phyloP scores from a whole-genome alignment of 768 basidiomycete genomes.

The Hygrocybe punicea region DNA sequence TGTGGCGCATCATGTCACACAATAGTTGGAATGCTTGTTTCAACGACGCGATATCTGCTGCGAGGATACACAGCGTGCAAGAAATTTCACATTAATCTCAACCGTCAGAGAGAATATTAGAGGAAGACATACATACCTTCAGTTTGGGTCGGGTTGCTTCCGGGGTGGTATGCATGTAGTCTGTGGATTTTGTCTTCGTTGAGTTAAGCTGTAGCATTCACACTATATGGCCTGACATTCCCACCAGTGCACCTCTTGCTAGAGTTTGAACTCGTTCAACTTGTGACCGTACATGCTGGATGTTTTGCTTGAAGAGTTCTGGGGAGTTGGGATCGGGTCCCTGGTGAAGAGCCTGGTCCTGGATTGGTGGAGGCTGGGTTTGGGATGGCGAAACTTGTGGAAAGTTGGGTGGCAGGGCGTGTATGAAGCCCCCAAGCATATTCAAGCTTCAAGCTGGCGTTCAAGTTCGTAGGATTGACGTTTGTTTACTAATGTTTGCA shows the following conservation, averaged over 20 bases:
- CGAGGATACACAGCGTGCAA: background rate
- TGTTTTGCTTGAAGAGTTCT: slow-evolving; percentile 58
- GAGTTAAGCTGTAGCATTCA: background rate
- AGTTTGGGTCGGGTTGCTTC: slow-evolving; percentile 52
- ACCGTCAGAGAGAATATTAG: background rate
- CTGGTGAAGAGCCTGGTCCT: slow-evolving; percentile 20
- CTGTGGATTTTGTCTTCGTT: slow-evolving; percentile 28
- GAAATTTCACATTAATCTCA: background rate
- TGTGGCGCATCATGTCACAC: slow-evolving; percentile 48
- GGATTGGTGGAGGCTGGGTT: background rate
- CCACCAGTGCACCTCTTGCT: slow-evolving; percentile 46
- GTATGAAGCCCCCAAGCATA: too few relatives aligned
- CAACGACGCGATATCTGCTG: slow-evolving; percentile 48
- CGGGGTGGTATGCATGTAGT: slow-evolving; percentile 59
- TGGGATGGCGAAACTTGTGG: background rate
- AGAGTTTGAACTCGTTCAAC: slow-evolving; percentile 47
- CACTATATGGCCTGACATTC: slow-evolving; percentile 48
- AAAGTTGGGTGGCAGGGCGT: too few relatives aligned
- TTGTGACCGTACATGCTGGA: slow-evolving; percentile 47
- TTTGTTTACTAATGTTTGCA: too few relatives aligned
- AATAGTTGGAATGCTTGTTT: slow-evolving; percentile 48
- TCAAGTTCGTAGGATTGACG: too few relatives aligned
- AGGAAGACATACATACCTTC: slow-evolving; percentile 39
- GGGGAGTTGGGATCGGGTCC: slow-evolving; percentile 55
- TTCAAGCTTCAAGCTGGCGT: too few relatives aligned